These are phyloP conservation scores for Rhizopogon roseolus DNA, from an alignment of 768 basidiomycete species.

Conservation along the genomic window DNA sequence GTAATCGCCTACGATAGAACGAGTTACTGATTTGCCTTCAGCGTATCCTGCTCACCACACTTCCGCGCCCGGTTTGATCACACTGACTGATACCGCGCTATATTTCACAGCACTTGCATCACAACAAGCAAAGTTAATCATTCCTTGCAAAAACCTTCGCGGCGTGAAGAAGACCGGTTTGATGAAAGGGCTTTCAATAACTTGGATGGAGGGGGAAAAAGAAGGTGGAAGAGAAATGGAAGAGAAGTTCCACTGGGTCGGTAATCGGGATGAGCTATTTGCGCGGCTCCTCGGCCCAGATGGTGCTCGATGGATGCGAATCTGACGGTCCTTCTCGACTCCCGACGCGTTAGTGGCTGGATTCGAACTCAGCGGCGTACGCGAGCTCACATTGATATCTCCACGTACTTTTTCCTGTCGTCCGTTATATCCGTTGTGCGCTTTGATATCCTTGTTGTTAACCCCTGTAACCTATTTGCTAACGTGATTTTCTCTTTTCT, in stretches of 20 bases:
- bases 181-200: slow-evolving; percentile 47
- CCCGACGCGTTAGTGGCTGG: slow-evolving; percentile 1
- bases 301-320: slow-evolving; percentile 44
- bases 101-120: slow-evolving; percentile 54
- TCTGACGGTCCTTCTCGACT: slow-evolving; percentile 22
- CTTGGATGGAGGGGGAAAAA: slow-evolving; percentile 32
- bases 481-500: neutral
- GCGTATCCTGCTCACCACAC: slow-evolving; percentile 59
- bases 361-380: slow-evolving; percentile 3
- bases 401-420: slow-evolving; percentile 1
- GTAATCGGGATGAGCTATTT: slow-evolving; percentile 61
- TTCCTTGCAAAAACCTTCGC: slow-evolving; percentile 42
- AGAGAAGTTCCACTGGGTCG: slow-evolving; percentile 57
- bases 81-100: slow-evolving; percentile 43
- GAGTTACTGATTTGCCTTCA: slow-evolving; percentile 15
- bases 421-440: neutral
- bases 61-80: slow-evolving; percentile 55
- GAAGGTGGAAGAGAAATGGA: slow-evolving; percentile 34
- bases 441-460: slow-evolving; percentile 2
- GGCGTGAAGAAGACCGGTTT: slow-evolving; percentile 55
- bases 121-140: slow-evolving; percentile 36
- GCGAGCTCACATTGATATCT: neutral
- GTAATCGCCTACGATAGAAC: neutral
- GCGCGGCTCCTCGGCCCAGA: slow-evolving; percentile 53
- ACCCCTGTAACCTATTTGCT: slow-evolving; percentile 1